Base-by-base conservation (phyloP, 345 rosid species). In the Eucalyptus guilfoylei region DNA sequence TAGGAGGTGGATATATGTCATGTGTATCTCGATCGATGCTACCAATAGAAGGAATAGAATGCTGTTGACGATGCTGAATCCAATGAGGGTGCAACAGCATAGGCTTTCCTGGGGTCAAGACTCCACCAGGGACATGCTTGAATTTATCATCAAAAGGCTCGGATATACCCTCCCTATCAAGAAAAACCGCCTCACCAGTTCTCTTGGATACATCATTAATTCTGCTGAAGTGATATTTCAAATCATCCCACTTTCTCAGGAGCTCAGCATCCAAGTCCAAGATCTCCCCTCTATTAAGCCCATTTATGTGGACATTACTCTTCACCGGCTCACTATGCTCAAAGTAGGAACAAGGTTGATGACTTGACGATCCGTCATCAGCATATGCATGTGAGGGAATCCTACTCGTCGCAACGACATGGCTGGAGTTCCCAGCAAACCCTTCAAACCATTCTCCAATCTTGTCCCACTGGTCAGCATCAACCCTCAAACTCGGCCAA, bases 161-260 rank as follows among this genome's bases (percentile, higher is more conserved):
- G 12, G 76, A 32, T n/a, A n/a, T 34, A 64, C 40, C 76, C 76
- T 64, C 21, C 76, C 76, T 15, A n/a, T 64, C 83, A 42, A n/a
- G 88, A 58, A 90, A 52, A 69, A 88, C 92, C 89, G 90, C 94
- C 88, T 95, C 96, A 86, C 91, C 93, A 49, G 96, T 90, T 88
- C 92, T 94, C 89, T 94, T 93, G 81, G 87, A 93, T 49, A 91
- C 91, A 89, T 92, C 91, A 86, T 93, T 91, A 81, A 96, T 92
- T 90, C 94, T 93, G 89, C 89, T 90, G 87, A 95, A 94, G 88
- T 96, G 94, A 91, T 94, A 94, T 93, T 95, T 97, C 83, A 96
- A 94, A 92, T 94, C 97, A 89, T 96, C 97, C 55, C 96, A 88
- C 95, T 95, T 97, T 93, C 95, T 95, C 87, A 98, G 93, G 80